Evolutionary conservation across 225 moss, liverwort and hornwort genomes (phyloP), one percentile per base, ranked within the genome.

Genomic region (Rhytidiadelphus loreus): DNA sequence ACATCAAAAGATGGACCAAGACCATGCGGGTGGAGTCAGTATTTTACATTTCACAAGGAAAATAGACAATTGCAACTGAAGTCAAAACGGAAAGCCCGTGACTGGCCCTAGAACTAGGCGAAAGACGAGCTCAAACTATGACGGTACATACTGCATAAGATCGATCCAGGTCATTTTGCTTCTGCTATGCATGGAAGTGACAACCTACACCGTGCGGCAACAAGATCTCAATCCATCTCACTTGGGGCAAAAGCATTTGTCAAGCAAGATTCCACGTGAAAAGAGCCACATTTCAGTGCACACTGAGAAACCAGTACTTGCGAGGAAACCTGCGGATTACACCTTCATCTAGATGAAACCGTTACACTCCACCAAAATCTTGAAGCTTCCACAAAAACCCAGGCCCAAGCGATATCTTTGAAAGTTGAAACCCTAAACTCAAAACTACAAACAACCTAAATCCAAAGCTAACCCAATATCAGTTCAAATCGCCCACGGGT

Each of bases 261-360:
- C 77, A 41, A 83, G 72, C 50, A 86, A 35, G 33, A 58, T 21
- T 77, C 11, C 55, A 37, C 37, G 76, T 37, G 33, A 84, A 68
- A 58, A 4, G 6, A 68, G 30, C 26, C 66, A 29, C 22, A 63
- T 58, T 39, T 41, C 65, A 79, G 7, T 62, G 25, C 78, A 77
- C 46, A 71, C 22, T 57, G 8, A 69, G 29, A 83, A 61, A 50
- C 23, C 39, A 85, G 84, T 83, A 95, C 96, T 96, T 98, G 89
- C 96, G 98, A 88, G 98, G 98, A 85, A 98, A 96, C 88, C 98
- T 95, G 77, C 96, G 95, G 74, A 96, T 96, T 37, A 98, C 96
- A 81, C 96, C 98, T 93, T 98, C 98, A 86, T 98, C 96, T 32
- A 98, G 96, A 93, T 96, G 96, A 85, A 98, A 98, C n/a, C n/a